These are phyloP conservation scores for Aspergillus luchuensis DNA, from an alignment of 2,329 filamentous ascomycete species.

Conservation along the genomic window DNA sequence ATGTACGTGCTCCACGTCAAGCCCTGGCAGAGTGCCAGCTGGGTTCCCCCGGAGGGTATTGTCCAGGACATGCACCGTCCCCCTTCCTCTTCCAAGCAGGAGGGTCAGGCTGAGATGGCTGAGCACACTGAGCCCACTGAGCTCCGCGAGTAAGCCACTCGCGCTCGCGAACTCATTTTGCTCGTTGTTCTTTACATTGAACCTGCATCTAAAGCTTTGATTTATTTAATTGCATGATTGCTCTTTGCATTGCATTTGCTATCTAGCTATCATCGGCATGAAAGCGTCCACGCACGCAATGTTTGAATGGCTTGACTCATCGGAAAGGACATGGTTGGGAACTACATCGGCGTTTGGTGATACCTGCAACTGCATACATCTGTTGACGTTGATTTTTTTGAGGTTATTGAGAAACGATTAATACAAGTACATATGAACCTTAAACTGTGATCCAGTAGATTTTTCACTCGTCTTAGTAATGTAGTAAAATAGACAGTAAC, in stretches of 20 bases:
- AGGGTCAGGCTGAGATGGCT: slow-evolving; percentile 11
- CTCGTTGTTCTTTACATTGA: slow-evolving; percentile 3
- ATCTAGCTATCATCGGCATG: neutral
- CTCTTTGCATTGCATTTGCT: slow-evolving; percentile 3
- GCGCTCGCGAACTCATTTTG: neutral
- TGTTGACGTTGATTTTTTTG: neutral
- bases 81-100: slow-evolving; percentile 12
- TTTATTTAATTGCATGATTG: slow-evolving; percentile 7
- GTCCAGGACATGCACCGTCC: slow-evolving; percentile 31
- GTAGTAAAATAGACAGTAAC: neutral
- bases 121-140: slow-evolving; percentile 26
- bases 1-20: slow-evolving; percentile 70
- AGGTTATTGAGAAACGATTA: neutral
- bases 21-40: slow-evolving; percentile 64
- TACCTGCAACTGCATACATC: slow-evolving; percentile 6
- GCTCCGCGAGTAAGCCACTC: slow-evolving; percentile 22
- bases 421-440: neutral
- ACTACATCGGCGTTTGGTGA: slow-evolving; percentile 8
- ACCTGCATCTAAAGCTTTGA: neutral
- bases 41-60: slow-evolving; percentile 38
- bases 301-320: slow-evolving; percentile 2
- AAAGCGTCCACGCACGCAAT: slow-evolving; percentile 4
- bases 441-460: neutral
- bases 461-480: neutral
- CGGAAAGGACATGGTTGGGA: neutral